Conservation (phyloP, 306 rosid species). For the Phaseolus lunatus region DNA sequence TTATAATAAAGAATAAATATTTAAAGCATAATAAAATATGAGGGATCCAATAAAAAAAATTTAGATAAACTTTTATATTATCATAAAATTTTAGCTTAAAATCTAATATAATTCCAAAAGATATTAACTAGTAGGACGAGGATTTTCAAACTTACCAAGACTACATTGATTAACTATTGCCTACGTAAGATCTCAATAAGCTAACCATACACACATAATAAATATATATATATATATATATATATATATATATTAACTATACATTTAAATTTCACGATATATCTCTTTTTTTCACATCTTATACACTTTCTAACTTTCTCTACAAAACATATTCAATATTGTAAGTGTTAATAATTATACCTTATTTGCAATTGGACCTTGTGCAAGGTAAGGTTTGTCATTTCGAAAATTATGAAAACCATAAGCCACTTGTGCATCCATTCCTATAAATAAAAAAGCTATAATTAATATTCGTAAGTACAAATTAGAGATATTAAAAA, state of each 20-base stretch:
- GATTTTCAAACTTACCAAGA: not conserved
- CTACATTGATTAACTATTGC: not conserved
- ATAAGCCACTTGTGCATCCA: constrained; percentile 99
- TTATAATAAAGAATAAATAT: not conserved
- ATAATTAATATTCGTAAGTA: not conserved
- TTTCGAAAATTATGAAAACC: constrained; percentile 95
- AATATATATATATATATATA: too few species aligned
- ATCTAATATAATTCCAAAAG: not conserved
- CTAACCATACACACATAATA: not conserved
- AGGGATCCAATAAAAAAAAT: not conserved
- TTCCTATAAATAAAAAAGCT: constrained; percentile 59
- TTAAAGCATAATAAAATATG: not conserved
- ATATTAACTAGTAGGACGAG: not conserved
- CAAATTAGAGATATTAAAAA: constrained; percentile 1
- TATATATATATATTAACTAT: too few species aligned
- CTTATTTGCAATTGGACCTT: constrained; percentile 94
- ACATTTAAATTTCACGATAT: not conserved
- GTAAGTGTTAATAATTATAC: constrained; percentile 45
- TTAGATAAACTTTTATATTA: not conserved
- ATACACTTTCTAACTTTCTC: not conserved
- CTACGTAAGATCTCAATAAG: not conserved
- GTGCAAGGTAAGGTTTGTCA: constrained; percentile 93
- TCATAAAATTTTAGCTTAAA: not conserved
- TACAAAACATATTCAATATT: constrained; percentile 5
- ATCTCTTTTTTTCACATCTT: not conserved